phyloP scores from a whole-genome alignment of 1,284 basidiomycete species.

The Cerrena zonata region DNA sequence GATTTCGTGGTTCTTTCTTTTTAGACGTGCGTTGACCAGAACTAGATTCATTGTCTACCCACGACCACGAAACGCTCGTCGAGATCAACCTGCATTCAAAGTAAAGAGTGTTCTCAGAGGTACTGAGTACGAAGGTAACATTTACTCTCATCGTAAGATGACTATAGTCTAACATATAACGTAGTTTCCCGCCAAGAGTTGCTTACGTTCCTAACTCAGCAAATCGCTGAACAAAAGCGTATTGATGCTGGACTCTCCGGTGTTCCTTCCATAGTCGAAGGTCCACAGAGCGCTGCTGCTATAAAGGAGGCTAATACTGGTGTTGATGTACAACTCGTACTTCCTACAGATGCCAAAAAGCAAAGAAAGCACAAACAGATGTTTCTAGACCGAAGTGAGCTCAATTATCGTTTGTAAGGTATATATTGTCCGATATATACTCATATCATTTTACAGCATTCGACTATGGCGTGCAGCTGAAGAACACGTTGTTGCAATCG shows the following conservation, averaged over 20 bases:
- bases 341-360: constrained; percentile 67
- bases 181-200: constrained; percentile 67
- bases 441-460: constrained; percentile 41
- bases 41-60: constrained; percentile 68
- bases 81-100: constrained; percentile 67
- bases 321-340: constrained; percentile 56
- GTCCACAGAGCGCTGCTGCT: constrained; percentile 22
- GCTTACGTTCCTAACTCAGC: constrained; percentile 64
- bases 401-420: constrained; percentile 5
- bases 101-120: constrained; percentile 75
- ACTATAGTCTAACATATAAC: not conserved
- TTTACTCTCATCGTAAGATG: not conserved
- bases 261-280: constrained; percentile 38
- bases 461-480: constrained; percentile 51
- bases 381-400: constrained; percentile 58
- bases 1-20: not conserved
- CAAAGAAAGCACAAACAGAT: constrained; percentile 68
- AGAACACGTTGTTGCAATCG: constrained; percentile 44
- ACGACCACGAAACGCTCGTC: constrained; percentile 49
- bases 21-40: constrained; percentile 6
- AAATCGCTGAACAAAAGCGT: constrained; percentile 72
- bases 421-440: too few species aligned
- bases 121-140: constrained; percentile 62
- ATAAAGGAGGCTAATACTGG: constrained; percentile 40
- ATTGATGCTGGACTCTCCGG: constrained; percentile 62